These are phyloP conservation scores for Wickerhamiella dianesei DNA, from an alignment of 805 yeast genomes.

Conservation along the genomic window DNA sequence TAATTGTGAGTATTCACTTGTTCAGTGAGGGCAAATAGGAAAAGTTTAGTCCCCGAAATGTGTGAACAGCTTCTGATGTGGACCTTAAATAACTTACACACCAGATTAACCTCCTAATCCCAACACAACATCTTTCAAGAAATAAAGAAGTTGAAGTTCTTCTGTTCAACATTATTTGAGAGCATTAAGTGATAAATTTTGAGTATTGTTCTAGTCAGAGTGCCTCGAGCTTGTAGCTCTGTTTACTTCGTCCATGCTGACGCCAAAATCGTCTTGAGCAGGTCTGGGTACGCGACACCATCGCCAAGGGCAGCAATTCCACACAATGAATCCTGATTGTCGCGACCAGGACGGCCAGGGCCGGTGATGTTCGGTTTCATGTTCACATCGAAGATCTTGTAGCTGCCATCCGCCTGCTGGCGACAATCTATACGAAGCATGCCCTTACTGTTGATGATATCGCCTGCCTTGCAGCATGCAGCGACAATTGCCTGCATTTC, in stretches of 20 bases:
- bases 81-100: too few species aligned
- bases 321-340: background rate
- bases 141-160: too few species aligned
- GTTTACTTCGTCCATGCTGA: background rate
- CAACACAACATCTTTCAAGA: too few species aligned
- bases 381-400: conserved; percentile 1
- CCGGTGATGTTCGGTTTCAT: conserved; percentile 2
- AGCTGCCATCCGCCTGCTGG: background rate
- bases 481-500: background rate
- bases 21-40: too few species aligned
- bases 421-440: background rate
- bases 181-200: too few species aligned
- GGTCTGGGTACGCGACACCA: background rate
- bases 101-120: too few species aligned
- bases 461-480: background rate
- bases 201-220: too few species aligned
- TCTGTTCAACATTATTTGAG: too few species aligned
- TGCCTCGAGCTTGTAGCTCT: too few species aligned
- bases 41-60: too few species aligned
- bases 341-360: background rate
- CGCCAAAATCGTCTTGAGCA: background rate
- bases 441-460: background rate
- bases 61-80: too few species aligned
- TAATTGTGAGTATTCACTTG: too few species aligned
- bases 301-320: background rate